Percentiles rank a stretch among this genome's conserved stretches.
Evolutionary conservation across 2,329 filamentous ascomycete genomes (phyloP).

Genomic region (Teratosphaeria gauchensis): DNA sequence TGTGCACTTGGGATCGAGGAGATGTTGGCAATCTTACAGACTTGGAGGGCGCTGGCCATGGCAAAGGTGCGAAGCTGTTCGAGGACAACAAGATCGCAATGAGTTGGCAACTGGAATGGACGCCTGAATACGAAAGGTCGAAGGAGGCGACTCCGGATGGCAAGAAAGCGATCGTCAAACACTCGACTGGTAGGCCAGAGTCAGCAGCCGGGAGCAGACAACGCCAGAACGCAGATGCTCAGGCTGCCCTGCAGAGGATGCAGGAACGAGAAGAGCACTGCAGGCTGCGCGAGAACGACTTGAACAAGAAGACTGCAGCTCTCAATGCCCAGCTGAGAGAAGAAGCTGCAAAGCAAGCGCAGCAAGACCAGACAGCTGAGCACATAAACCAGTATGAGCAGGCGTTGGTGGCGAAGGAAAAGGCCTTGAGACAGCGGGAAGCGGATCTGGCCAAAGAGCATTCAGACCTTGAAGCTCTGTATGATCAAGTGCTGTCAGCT

Average conservation of each 20-base stretch:
- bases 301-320: not conserved
- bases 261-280: not conserved
- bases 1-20: conserved; percentile 2
- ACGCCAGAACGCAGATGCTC: not conserved
- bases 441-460: conserved; percentile 4
- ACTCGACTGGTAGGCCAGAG: conserved; percentile 1
- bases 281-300: not conserved
- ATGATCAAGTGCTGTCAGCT: conserved; percentile 4
- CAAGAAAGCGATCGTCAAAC: not conserved
- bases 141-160: conserved; percentile 4
- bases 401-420: not conserved
- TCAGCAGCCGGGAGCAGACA: not conserved
- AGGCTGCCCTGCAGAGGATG: conserved; percentile 1
- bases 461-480: not conserved
- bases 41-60: not conserved
- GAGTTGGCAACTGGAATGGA: conserved; percentile 7
- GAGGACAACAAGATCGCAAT: conserved; percentile 1
- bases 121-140: conserved; percentile 5
- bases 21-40: conserved; percentile 5
- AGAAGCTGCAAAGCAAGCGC: not conserved
- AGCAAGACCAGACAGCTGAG: conserved; percentile 1
- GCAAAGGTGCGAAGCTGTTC: conserved; percentile 3
- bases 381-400: not conserved
- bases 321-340: conserved; percentile 1
- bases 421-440: conserved; percentile 1